Percentiles rank a stretch among this genome's conserved stretches.
Conservation (phyloP, 805 yeast genomes). For the Metschnikowia dekortorum region DNA sequence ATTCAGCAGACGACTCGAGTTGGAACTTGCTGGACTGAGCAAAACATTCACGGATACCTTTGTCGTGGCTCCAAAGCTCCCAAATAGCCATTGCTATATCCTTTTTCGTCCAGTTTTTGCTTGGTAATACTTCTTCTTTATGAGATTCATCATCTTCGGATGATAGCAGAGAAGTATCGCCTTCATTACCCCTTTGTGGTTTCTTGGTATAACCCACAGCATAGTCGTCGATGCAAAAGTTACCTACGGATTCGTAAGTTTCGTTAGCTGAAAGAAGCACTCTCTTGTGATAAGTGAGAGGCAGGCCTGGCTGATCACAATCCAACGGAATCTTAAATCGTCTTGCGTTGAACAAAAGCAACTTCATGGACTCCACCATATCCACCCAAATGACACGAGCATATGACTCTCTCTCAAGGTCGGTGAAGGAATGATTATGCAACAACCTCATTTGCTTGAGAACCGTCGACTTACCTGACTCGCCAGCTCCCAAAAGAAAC, state of each 20-base stretch:
- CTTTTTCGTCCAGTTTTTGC: slow-evolving; percentile 22
- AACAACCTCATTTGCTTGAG: slow-evolving; percentile 80
- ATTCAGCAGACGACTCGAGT: slow-evolving; percentile 75
- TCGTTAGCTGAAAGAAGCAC: slow-evolving; percentile 48
- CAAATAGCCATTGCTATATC: slow-evolving; percentile 69
- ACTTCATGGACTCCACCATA: slow-evolving; percentile 77
- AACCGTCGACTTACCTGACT: slow-evolving; percentile 90
- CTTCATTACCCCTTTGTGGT: slow-evolving; percentile 2
- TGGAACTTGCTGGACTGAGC: slow-evolving; percentile 71
- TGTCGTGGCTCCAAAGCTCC: slow-evolving; percentile 65
- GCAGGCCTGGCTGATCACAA: slow-evolving; percentile 52
- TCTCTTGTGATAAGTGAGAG: slow-evolving; percentile 45
- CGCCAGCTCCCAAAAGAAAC: slow-evolving; percentile 88
- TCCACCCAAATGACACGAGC: slow-evolving; percentile 91
- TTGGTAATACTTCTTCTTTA: not conserved
- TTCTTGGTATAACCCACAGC: slow-evolving; percentile 13
- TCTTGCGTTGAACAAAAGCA: slow-evolving; percentile 69
- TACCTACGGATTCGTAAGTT: slow-evolving; percentile 10
- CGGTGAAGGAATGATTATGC: slow-evolving; percentile 81
- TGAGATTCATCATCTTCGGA: slow-evolving; percentile 10
- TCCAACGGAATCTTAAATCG: slow-evolving; percentile 58
- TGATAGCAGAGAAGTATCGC: slow-evolving; percentile 5
- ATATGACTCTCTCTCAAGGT: slow-evolving; percentile 75
- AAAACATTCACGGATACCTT: slow-evolving; percentile 59
- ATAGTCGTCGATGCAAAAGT: slow-evolving; percentile 13